Conservation (phyloP, 768 basidiomycete genomes). For the Kwoniella mangroviensis region DNA sequence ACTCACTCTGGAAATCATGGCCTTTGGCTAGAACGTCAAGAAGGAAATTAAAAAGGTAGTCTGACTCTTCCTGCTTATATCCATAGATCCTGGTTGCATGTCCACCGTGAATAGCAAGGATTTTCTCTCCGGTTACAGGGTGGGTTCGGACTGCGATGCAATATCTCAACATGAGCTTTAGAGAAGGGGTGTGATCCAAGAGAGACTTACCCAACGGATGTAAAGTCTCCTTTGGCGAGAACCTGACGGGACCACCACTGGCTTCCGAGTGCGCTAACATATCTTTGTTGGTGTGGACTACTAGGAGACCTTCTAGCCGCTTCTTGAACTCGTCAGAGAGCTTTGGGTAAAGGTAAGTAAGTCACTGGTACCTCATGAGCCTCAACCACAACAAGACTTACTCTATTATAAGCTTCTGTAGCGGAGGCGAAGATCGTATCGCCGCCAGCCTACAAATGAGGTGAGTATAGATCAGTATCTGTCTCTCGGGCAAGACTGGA, state of each 20-base stretch:
- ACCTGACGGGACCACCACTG: slow-evolving; percentile 62
- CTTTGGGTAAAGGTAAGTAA: slow-evolving; percentile 17
- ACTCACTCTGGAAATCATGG: slow-evolving; percentile 26
- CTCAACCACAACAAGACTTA: slow-evolving; percentile 2
- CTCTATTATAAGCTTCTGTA: slow-evolving; percentile 65
- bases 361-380: not conserved
- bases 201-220: slow-evolving; percentile 16
- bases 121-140: slow-evolving; percentile 70
- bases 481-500: too few relatives aligned
- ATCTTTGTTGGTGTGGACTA: slow-evolving; percentile 65
- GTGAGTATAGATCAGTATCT: not conserved
- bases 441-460: slow-evolving; percentile 58
- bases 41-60: slow-evolving; percentile 15
- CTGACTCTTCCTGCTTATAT: slow-evolving; percentile 35
- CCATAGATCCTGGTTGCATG: slow-evolving; percentile 16
- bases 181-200: not conserved
- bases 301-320: slow-evolving; percentile 65
- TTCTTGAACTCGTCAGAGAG: slow-evolving; percentile 67
- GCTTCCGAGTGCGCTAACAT: slow-evolving; percentile 63
- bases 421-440: slow-evolving; percentile 67
- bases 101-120: slow-evolving; percentile 51
- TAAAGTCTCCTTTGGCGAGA: slow-evolving; percentile 63
- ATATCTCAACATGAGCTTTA: slow-evolving; percentile 57
- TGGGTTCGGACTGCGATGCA: slow-evolving; percentile 65
- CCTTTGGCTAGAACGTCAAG: slow-evolving; percentile 26